Evolutionary conservation across 352 stramenopile species (phyloP).

Genomic region (Paralagenidium karlingii): DNA sequence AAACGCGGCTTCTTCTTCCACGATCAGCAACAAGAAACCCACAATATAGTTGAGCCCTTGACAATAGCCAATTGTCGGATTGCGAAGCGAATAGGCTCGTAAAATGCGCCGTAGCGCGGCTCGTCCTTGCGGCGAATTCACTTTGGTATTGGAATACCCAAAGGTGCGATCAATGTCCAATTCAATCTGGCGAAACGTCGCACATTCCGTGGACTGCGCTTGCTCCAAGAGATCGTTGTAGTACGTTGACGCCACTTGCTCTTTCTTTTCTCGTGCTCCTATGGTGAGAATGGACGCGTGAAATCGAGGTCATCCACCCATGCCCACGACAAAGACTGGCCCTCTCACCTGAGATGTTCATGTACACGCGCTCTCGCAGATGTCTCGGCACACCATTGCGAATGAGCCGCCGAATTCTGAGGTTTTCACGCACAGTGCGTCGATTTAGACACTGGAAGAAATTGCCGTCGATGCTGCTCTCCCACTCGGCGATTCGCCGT

Average conservation of each 20-base stretch:
- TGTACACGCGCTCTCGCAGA: constrained; percentile 55
- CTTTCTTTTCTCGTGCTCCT: constrained; percentile 37
- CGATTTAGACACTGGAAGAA: constrained; percentile 12
- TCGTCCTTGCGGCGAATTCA: constrained; percentile 39
- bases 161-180: constrained; percentile 82
- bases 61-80: constrained; percentile 73
- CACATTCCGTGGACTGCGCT: constrained; percentile 25
- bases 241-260: constrained; percentile 23
- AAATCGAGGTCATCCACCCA: too few species aligned
- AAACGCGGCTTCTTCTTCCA: constrained; percentile 82
- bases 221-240: constrained; percentile 34
- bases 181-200: constrained; percentile 71
- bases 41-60: constrained; percentile 86
- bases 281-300: too few species aligned
- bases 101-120: constrained; percentile 52
- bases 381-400: constrained; percentile 42
- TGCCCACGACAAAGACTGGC: too few species aligned
- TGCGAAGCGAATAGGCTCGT: constrained; percentile 65
- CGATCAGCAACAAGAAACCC: constrained; percentile 63
- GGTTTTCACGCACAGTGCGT: constrained; percentile 4
- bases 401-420: constrained; percentile 16
- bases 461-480: constrained; percentile 25
- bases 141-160: constrained; percentile 49
- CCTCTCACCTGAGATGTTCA: constrained; percentile 38
- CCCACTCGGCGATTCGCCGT: constrained; percentile 52